A percentile compares a stretch with the other conserved stretches of the same genome.
These are phyloP conservation scores for Globisporangium nunn DNA, from an alignment of 352 stramenopile genomes.

Conservation along the genomic window DNA sequence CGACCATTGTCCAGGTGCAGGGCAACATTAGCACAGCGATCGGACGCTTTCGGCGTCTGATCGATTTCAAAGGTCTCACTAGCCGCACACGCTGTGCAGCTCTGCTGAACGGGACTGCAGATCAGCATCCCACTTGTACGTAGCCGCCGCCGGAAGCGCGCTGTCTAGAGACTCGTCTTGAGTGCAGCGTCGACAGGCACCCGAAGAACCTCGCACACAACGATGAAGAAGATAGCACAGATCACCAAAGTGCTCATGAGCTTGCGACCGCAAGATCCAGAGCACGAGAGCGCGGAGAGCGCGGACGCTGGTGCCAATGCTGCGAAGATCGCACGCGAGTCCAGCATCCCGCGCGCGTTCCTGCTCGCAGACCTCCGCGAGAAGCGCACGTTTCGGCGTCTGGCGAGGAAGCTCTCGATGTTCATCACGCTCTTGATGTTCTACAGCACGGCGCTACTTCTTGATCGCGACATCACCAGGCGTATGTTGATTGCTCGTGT, in stretches of 20 bases:
- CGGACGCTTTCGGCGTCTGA: too few relatives aligned
- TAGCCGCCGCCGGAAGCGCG: too few relatives aligned
- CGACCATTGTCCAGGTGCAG: too few relatives aligned
- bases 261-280: neutral
- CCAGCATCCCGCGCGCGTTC: slow-evolving; percentile 39
- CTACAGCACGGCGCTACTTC: slow-evolving; percentile 48
- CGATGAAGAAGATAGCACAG: slow-evolving; percentile 11
- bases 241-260: slow-evolving; percentile 7
- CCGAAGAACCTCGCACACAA: neutral
- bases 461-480: slow-evolving; percentile 66
- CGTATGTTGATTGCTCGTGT: slow-evolving; percentile 20
- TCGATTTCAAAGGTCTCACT: too few relatives aligned
- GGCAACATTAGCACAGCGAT: too few relatives aligned
- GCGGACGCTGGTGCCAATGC: neutral
- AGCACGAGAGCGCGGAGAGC: neutral
- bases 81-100: too few relatives aligned
- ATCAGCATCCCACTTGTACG: too few relatives aligned
- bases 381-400: slow-evolving; percentile 60
- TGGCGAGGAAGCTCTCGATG: slow-evolving; percentile 50
- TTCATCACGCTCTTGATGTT: slow-evolving; percentile 65
- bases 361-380: slow-evolving; percentile 54
- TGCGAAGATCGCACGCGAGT: slow-evolving; percentile 2
- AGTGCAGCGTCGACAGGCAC: too few relatives aligned
- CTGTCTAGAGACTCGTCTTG: too few relatives aligned
- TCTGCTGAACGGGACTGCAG: too few relatives aligned